phyloP scores from a whole-genome alignment of 2,329 filamentous ascomycete species.

The Calonectria pauciramosa region DNA sequence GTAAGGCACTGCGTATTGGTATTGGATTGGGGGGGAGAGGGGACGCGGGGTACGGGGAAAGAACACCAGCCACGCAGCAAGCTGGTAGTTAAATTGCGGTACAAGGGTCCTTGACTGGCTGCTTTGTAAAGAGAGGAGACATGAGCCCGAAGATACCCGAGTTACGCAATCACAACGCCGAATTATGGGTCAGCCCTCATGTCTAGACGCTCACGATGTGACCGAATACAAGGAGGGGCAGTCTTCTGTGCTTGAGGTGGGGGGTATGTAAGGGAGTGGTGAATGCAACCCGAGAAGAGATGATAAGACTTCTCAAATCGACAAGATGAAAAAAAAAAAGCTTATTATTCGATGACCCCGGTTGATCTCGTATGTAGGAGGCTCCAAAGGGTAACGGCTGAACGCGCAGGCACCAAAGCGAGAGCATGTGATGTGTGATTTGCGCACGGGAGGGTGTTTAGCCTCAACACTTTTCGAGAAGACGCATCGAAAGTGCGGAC shows the following conservation, averaged over 20 bases:
- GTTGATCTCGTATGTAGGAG: conserved; percentile 9
- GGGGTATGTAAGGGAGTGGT: background rate
- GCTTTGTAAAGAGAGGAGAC: background rate
- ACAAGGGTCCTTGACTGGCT: background rate
- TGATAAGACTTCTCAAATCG: conserved; percentile 1
- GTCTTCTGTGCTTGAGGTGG: background rate
- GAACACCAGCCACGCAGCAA: conserved; percentile 13
- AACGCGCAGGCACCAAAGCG: conserved; percentile 8
- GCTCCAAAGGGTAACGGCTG: conserved; percentile 10
- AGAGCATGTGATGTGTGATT: conserved; percentile 10
- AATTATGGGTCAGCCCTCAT: background rate
- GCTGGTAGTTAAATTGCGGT: conserved; percentile 14
- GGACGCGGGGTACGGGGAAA: conserved; percentile 37
- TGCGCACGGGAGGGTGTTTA: background rate
- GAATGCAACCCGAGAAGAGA: background rate
- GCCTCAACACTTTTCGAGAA: conserved; percentile 25
- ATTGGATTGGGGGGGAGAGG: background rate
- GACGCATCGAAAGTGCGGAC: background rate
- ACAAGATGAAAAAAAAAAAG: conserved; percentile 1
- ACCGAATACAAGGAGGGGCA: background rate
- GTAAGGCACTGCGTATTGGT: conserved; percentile 7
- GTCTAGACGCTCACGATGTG: background rate
- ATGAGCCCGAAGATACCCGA: background rate
- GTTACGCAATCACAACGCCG: conserved; percentile 4
- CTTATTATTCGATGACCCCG: background rate